These are phyloP conservation scores for Backusella tuberculispora DNA, from an alignment of 192 early-diverging fungal genomes.

Conservation along the genomic window DNA sequence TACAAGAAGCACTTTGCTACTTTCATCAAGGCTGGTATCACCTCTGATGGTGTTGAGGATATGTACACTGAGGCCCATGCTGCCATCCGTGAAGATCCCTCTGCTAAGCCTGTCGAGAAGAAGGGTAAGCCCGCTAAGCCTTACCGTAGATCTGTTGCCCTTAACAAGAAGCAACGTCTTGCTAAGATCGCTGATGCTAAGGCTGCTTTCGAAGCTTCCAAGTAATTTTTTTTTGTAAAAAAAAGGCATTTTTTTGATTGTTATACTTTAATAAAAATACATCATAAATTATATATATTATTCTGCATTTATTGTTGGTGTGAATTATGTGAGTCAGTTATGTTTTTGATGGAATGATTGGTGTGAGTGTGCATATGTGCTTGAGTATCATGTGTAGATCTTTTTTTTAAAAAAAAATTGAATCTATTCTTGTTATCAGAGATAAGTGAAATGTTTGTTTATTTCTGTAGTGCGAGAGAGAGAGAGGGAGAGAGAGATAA, in stretches of 20 bases:
- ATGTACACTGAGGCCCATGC: slow-evolving; percentile 93
- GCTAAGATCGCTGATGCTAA: slow-evolving; percentile 91
- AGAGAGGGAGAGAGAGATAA: neutral
- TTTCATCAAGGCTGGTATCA: slow-evolving; percentile 88
- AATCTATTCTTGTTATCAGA: no score
- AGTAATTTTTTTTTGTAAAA: slow-evolving; percentile 6
- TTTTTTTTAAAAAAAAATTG: no score
- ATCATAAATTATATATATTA: slow-evolving; percentile 1
- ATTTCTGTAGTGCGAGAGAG: neutral
- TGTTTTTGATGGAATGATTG: no score
- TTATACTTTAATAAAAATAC: neutral
- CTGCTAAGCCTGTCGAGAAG: slow-evolving; percentile 68
- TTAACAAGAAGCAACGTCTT: slow-evolving; percentile 91
- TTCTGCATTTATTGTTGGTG: no score
- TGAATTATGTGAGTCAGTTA: no score
- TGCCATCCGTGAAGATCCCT: slow-evolving; percentile 91
- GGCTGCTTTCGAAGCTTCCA: slow-evolving; percentile 33
- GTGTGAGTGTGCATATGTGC: no score
- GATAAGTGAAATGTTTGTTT: neutral
- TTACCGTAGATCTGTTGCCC: slow-evolving; percentile 56
- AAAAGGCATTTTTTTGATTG: neutral
- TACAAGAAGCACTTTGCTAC: slow-evolving; percentile 95
- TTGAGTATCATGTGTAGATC: no score
- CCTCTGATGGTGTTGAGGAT: slow-evolving; percentile 92
- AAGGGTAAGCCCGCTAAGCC: slow-evolving; percentile 67